These are phyloP conservation scores for Cytidiella melzeri DNA, from an alignment of 768 basidiomycete species.

Conservation along the genomic window DNA sequence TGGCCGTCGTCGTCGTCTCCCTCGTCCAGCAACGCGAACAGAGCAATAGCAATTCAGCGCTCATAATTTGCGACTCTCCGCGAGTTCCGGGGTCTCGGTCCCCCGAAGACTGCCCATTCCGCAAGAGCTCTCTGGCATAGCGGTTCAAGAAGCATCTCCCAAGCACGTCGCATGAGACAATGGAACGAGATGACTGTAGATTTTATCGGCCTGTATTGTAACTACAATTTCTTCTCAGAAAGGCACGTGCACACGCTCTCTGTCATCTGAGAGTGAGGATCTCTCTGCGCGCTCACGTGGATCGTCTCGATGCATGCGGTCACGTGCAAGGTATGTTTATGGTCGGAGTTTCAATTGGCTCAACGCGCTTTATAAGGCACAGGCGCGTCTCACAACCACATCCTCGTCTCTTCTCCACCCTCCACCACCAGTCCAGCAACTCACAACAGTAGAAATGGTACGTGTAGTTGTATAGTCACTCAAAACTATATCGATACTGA, in stretches of 20 bases:
- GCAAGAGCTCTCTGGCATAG: no score
- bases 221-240: no score
- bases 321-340: conserved; percentile 16
- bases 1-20: conserved; percentile 16
- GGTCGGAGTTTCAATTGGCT: conserved; percentile 21
- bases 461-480: conserved; percentile 5
- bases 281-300: no score
- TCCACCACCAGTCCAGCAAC: conserved; percentile 19
- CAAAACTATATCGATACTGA: conserved; percentile 10
- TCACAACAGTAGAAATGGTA: conserved; percentile 30
- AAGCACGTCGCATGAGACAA: no score
- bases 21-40: conserved; percentile 6
- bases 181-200: no score
- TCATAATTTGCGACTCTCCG: neutral
- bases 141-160: no score
- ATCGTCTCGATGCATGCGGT: conserved; percentile 1
- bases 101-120: no score
- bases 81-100: neutral
- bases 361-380: conserved; percentile 24
- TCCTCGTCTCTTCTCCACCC: conserved; percentile 16
- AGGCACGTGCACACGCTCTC: no score
- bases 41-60: neutral
- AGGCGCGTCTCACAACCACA: conserved; percentile 19
- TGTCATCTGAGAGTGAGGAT: no score
- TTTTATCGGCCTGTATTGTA: no score